phyloP scores from a whole-genome alignment of 2,329 filamentous ascomycete genomes.

The Aspergillus tanneri region DNA sequence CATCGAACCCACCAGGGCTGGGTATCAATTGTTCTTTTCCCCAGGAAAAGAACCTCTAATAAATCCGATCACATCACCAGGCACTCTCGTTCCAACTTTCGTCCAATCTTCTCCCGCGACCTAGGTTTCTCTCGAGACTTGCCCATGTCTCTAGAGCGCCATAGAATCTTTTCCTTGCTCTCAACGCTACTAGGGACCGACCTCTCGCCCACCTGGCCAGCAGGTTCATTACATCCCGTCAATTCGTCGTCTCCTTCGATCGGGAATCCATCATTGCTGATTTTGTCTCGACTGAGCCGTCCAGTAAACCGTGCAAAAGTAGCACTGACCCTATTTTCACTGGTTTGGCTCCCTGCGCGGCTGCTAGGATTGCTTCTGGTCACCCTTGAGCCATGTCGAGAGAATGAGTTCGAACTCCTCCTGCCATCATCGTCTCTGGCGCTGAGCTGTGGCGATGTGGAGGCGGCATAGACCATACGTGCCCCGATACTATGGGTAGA shows the following conservation, averaged over 20 bases:
- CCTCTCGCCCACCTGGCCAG: slow-evolving; percentile 15
- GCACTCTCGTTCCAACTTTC: slow-evolving; percentile 45
- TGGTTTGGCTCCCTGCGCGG: slow-evolving; percentile 36
- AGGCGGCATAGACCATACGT: slow-evolving; percentile 22
- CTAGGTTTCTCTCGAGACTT: slow-evolving; percentile 31
- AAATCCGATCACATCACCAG: slow-evolving; percentile 38
- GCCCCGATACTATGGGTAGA: slow-evolving; percentile 9
- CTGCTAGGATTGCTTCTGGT: slow-evolving; percentile 36
- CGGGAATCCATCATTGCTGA: slow-evolving; percentile 27
- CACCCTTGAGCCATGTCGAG: slow-evolving; percentile 31
- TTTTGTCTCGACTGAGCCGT: slow-evolving; percentile 32
- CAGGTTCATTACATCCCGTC: slow-evolving; percentile 22
- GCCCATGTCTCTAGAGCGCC: slow-evolving; percentile 23
- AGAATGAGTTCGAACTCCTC: slow-evolving; percentile 25
- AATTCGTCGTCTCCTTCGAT: slow-evolving; percentile 30
- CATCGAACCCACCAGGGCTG: slow-evolving; percentile 2
- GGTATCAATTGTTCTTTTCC: slow-evolving; percentile 10
- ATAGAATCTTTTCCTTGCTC: slow-evolving; percentile 25
- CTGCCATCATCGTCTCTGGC: slow-evolving; percentile 26
- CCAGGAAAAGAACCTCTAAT: too few species aligned
- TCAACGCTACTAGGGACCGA: slow-evolving; percentile 17
- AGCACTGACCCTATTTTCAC: slow-evolving; percentile 37
- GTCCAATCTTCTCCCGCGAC: slow-evolving; percentile 36
- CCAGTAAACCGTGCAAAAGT: slow-evolving; percentile 38
- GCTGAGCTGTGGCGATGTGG: slow-evolving; percentile 26